Evolutionary conservation across 2,329 filamentous ascomycete genomes (phyloP), one percentile per base, ranked within the genome.

Genomic region (Ceratocystis alfenasii): DNA sequence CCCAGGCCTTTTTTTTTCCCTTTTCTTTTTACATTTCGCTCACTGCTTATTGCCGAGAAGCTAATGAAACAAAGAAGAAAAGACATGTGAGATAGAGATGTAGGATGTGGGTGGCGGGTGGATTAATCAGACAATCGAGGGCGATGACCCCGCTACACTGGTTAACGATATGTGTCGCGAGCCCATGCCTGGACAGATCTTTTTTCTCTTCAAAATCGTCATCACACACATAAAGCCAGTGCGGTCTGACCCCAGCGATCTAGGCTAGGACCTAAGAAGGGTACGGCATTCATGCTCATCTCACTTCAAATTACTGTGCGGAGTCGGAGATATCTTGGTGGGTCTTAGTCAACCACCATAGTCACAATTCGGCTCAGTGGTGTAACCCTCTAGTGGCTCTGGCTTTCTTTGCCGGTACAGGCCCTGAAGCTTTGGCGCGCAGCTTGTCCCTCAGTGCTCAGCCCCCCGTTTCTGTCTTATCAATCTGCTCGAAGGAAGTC

Each of bases 401-500:
- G 53, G 25, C 10, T 44, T 36, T 20, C 59, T 44, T n/a, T n/a
- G 3, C 33, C 59, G 2, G 28, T 30, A 22, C 30, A 22, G 33
- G 59, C 59, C 8, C 59, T 33, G 33, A 41, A 59, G 55, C 55
- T 33, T 59, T 30, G 55, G 30, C 25, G 30, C 22, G 25, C 33
- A 28, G 33, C 15, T 36, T 59, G 28, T 33, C 17, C 7, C 55
- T n/a, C 53, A 50, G 17, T 22, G 10, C 10, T 12, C 55, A 59
- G 33, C 6, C 55, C 15, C 50, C 22, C 5, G 55, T 15, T 28
- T 12, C 7, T 53, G 48, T 33, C 62, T 55, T 64, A 64, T 64
- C 62, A 64, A 64, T 64, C 62, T 64, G 33, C 30, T 20, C 48
- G 10, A 10, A 57, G 25, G 30, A 53, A 57, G 62, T 64, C 50